Conservation (phyloP, 345 rosid genomes). For the Brassica juncea region DNA sequence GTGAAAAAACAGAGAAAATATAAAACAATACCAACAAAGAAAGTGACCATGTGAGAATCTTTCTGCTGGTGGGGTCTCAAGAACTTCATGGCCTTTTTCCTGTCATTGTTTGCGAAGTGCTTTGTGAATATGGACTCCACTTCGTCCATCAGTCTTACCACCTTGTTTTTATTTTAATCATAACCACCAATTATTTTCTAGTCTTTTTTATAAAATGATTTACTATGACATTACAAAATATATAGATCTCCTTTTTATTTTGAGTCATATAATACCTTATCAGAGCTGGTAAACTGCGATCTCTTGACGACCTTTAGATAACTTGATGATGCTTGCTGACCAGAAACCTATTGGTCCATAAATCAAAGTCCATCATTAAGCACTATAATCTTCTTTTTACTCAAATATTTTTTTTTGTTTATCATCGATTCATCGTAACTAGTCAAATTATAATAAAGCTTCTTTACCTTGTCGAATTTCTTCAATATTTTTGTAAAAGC, state of each 20-base stretch:
- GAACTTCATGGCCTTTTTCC: slow-evolving; percentile 97
- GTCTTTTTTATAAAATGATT: neutral
- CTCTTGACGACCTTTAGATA: slow-evolving; percentile 83
- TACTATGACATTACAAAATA: slow-evolving; percentile 2
- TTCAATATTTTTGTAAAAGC: slow-evolving; percentile 89
- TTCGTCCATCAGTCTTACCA: slow-evolving; percentile 91
- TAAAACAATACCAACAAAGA: slow-evolving; percentile 76
- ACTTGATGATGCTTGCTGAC: slow-evolving; percentile 77
- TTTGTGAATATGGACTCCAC: slow-evolving; percentile 96
- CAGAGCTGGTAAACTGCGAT: slow-evolving; percentile 87
- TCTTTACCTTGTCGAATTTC: slow-evolving; percentile 90
- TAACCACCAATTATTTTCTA: slow-evolving; percentile 6
- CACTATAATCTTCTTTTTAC: slow-evolving; percentile 18
- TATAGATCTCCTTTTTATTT: neutral
- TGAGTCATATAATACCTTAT: slow-evolving; percentile 60
- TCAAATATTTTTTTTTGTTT: neutral
- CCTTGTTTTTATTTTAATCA: slow-evolving; percentile 44
- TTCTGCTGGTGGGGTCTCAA: slow-evolving; percentile 79
- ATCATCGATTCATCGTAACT: neutral
- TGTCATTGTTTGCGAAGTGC: slow-evolving; percentile 94
- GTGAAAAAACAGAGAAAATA: slow-evolving; percentile 9
- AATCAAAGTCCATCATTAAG: slow-evolving; percentile 16
- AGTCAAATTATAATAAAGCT: neutral
- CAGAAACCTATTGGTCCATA: slow-evolving; percentile 62
- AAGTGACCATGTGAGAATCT: slow-evolving; percentile 95